A percentile compares a stretch with the other conserved stretches of the same genome.
Conservation (phyloP, 1,284 basidiomycete species). For the Gastroboletus turbinatus region DNA sequence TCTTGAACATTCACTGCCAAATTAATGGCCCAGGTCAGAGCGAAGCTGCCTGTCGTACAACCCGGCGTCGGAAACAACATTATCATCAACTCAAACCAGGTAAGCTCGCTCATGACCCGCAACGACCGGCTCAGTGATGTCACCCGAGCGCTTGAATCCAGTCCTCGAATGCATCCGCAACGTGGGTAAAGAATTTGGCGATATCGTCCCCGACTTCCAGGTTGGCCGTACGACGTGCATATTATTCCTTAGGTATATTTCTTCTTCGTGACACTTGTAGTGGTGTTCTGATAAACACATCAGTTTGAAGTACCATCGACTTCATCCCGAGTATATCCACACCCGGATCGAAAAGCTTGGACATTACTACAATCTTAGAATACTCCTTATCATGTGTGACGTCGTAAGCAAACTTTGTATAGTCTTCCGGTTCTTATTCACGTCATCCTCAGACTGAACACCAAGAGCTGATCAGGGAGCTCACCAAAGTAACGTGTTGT, state of each 20-base stretch:
- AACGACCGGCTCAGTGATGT: not conserved
- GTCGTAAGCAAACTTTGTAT: constrained; percentile 58
- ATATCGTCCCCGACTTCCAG: constrained; percentile 92
- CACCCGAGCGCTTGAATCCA: constrained; percentile 79
- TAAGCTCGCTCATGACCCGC: not conserved
- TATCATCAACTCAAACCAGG: constrained; percentile 53
- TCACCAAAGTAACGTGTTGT: constrained; percentile 69
- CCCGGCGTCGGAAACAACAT: constrained; percentile 74
- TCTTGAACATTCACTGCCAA: constrained; percentile 8
- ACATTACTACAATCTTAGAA: constrained; percentile 77
- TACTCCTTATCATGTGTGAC: constrained; percentile 92
- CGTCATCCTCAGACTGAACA: constrained; percentile 71
- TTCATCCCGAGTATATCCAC: constrained; percentile 98
- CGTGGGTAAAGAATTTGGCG: constrained; percentile 92
- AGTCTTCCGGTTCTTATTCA: not conserved
- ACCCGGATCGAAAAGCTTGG: constrained; percentile 86
- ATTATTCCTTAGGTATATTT: constrained; percentile 78
- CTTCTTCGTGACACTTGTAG: not conserved
- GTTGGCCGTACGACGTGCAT: constrained; percentile 96
- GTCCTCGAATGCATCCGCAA: constrained; percentile 83
- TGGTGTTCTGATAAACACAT: not conserved
- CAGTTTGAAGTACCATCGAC: constrained; percentile 91
- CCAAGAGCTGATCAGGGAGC: constrained; percentile 85
- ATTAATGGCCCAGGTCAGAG: constrained; percentile 16
- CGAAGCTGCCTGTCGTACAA: constrained; percentile 63